Base-by-base conservation (phyloP, 2,329 filamentous ascomycete species). In the Fusarium irregulare region DNA sequence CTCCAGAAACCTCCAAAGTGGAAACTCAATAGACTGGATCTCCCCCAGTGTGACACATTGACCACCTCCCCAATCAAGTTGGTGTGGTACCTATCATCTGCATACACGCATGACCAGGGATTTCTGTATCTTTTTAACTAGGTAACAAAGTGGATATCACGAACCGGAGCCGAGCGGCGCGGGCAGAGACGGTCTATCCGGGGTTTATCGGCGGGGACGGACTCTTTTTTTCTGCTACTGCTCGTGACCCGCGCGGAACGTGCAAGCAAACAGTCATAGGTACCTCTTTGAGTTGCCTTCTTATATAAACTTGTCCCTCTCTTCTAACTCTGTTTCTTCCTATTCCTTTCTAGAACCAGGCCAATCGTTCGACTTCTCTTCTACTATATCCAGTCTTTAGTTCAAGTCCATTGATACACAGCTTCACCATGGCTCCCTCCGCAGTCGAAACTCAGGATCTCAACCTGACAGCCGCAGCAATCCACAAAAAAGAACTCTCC, bases 381-480 rank as follows among this genome's bases (percentile, higher is more conserved):
- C 32, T 30, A 13, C 12, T 30, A 30, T 12, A 10, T 27, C 27
- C 28, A 30, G 12, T 30, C 28, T 30, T 30, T 13, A 30, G 12
- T 30, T 30, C 1, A 1, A 30, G 28, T 30, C 28, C 28, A 30
- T 30, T 30, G 28, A 30, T 30, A 30, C 12, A 13, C 11, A 28
- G 11, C 28, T 20, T 8, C 53, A 23, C n/a, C 56, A 59, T 86
- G 86, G 80, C 84, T 71, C 85, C 85, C 68, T 82, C 84, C 44
- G 84, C 81, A 41, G 77, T 81, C 66, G 81, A 81, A 50, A 78
- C 78, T 58, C 83, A 85, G 69, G 84, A 86, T 51, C 72, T 84
- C 70, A 83, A 87, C 78, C 81, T 88, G 68, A 87, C 84, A 40
- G 82, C 85, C 54, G 80, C 83, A 20, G 85, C 85, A 70, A 78